phyloP scores from a whole-genome alignment of 345 rosid genomes.

The Anastatica hierochuntica region DNA sequence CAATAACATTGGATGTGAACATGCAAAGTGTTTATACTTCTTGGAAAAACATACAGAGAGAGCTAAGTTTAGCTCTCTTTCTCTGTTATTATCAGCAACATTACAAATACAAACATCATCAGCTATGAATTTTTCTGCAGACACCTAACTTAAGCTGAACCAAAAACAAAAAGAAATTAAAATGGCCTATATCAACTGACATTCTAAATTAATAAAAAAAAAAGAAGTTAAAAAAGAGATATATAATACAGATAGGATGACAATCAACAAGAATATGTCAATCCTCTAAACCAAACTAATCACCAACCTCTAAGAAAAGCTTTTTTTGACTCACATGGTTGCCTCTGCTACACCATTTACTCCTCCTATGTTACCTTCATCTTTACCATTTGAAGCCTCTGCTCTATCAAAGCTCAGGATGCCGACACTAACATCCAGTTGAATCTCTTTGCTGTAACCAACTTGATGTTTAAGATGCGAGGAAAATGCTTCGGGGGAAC shows the following conservation, averaged over 20 bases:
- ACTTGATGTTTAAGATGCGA: conserved; percentile 16
- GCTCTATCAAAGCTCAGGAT: conserved; percentile 13
- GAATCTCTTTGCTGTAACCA: conserved; percentile 19
- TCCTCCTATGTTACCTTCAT: conserved; percentile 23
- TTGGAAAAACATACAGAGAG: conserved; percentile 7
- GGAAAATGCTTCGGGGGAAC: conserved; percentile 65
- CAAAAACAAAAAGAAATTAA: conserved; percentile 5
- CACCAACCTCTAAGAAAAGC: conserved; percentile 5
- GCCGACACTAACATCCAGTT: conserved; percentile 15
- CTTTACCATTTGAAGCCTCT: conserved; percentile 9
- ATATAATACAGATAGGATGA: conserved; percentile 26
- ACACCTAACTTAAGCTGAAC: conserved; percentile 18
- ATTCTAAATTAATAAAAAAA: conserved; percentile 12
- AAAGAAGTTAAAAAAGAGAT: neutral
- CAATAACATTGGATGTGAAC: no score
- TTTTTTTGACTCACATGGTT: conserved; percentile 10
- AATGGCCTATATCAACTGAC: conserved; percentile 21
- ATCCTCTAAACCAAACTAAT: conserved; percentile 24
- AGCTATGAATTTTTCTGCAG: conserved; percentile 16
- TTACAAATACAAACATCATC: conserved; percentile 27
- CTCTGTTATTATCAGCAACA: conserved; percentile 20
- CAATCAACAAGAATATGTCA: conserved; percentile 20
- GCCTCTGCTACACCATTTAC: conserved; percentile 19
- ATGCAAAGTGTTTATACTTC: neutral
- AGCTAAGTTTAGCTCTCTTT: conserved; percentile 15